phyloP scores from a whole-genome alignment of 441 rosid genomes.

The Macaranga tanarius region DNA sequence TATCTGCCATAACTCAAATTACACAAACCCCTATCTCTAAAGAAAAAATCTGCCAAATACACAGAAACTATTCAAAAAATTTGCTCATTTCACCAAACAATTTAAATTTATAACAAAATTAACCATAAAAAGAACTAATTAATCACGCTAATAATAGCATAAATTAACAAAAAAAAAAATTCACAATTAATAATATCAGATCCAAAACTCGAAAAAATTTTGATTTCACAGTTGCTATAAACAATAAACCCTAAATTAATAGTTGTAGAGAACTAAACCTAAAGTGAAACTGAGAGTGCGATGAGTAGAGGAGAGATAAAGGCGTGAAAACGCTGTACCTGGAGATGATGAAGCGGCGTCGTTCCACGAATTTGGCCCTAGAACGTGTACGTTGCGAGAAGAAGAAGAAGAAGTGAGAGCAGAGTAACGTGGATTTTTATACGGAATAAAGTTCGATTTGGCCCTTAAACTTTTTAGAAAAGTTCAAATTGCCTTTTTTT shows the following conservation, averaged over 20 bases:
- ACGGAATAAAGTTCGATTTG: no score
- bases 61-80: background rate
- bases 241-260: slow-evolving; percentile 16
- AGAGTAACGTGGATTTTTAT: background rate
- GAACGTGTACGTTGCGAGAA: background rate
- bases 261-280: slow-evolving; percentile 5
- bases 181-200: background rate
- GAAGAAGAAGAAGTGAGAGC: background rate
- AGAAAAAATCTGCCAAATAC: slow-evolving; percentile 25
- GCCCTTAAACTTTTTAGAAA: no score
- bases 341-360: background rate
- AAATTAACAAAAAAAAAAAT: background rate
- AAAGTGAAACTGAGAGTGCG: background rate
- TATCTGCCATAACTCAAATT: slow-evolving; percentile 60
- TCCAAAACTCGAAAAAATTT: slow-evolving; percentile 1
- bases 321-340: background rate
- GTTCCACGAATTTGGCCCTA: slow-evolving; percentile 11
- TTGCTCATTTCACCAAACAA: no score
- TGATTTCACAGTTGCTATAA: background rate
- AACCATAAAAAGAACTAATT: background rate
- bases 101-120: background rate
- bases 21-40: slow-evolving; percentile 7
- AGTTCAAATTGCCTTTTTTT: no score
- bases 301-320: background rate
- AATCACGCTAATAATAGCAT: background rate